Evolutionary conservation across 2,329 filamentous ascomycete genomes (phyloP).

Genomic region (Didymella sp.): DNA sequence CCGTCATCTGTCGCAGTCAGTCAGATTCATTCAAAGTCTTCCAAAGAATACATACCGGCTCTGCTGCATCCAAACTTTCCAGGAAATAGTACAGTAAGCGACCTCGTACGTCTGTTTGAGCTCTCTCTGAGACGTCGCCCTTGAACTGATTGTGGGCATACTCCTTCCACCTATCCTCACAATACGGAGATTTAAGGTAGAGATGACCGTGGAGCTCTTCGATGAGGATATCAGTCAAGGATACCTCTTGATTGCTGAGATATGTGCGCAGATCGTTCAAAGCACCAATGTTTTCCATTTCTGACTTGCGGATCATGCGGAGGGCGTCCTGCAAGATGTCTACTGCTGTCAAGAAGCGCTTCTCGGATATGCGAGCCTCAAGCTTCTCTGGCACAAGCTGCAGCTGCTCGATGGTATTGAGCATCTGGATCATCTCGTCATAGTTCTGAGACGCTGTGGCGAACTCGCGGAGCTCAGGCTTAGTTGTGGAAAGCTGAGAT

Average conservation of each 20-base stretch:
- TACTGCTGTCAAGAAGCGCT: slow-evolving; percentile 90
- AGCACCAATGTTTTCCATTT: slow-evolving; percentile 89
- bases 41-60: slow-evolving; percentile 36
- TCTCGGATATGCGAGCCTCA: slow-evolving; percentile 94
- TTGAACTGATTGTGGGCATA: slow-evolving; percentile 72
- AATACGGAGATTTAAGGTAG: slow-evolving; percentile 97
- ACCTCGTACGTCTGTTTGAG: slow-evolving; percentile 54
- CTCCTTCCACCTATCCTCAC: slow-evolving; percentile 91
- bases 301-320: slow-evolving; percentile 81
- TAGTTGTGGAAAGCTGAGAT: slow-evolving; percentile 79
- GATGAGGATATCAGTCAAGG: slow-evolving; percentile 91
- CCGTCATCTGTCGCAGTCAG: slow-evolving; percentile 63
- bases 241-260: slow-evolving; percentile 89
- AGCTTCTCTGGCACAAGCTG: slow-evolving; percentile 89
- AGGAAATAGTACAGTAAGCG: slow-evolving; percentile 64
- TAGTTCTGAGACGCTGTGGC: slow-evolving; percentile 88
- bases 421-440: slow-evolving; percentile 83
- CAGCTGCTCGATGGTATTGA: slow-evolving; percentile 86
- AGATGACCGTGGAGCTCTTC: slow-evolving; percentile 97
- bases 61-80: slow-evolving; percentile 62
- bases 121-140: slow-evolving; percentile 42
- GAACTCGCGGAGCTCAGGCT: slow-evolving; percentile 89
- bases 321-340: slow-evolving; percentile 89
- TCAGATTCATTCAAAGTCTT: not conserved
- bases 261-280: slow-evolving; percentile 86